phyloP scores from a whole-genome alignment of 768 basidiomycete genomes.

The Pleurotus cornucopiae region DNA sequence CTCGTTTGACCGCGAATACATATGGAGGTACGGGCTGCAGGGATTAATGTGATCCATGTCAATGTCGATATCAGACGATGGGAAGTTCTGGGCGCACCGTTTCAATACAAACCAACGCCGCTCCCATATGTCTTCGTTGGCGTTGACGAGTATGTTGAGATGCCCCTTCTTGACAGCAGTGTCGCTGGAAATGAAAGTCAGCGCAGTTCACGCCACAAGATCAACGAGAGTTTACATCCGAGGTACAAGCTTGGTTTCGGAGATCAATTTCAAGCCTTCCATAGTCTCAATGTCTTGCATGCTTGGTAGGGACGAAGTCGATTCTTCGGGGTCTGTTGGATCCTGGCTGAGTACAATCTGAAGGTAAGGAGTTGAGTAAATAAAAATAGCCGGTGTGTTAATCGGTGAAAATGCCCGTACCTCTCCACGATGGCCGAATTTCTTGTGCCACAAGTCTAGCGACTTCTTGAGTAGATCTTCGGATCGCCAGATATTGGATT shows the following conservation, averaged over 20 bases:
- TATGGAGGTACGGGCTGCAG: constrained; percentile 80
- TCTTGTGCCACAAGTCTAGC: constrained; percentile 79
- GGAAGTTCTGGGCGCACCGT: constrained; percentile 43
- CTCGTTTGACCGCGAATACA: constrained; percentile 84
- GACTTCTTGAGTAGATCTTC: constrained; percentile 64
- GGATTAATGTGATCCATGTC: neutral
- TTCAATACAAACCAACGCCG: constrained; percentile 83
- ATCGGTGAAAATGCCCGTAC: constrained; percentile 34
- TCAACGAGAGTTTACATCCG: constrained; percentile 32
- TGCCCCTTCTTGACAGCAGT: constrained; percentile 81
- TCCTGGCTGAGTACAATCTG: constrained; percentile 81
- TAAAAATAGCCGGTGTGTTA: constrained; percentile 14
- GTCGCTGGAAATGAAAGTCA: constrained; percentile 45
- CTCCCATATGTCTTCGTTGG: constrained; percentile 77
- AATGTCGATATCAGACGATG: constrained; percentile 8
- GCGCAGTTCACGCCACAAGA: neutral
- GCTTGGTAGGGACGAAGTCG: constrained; percentile 25
- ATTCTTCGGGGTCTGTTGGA: constrained; percentile 52
- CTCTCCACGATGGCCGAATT: constrained; percentile 71
- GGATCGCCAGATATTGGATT: constrained; percentile 60
- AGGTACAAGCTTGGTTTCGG: constrained; percentile 68
- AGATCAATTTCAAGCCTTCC: constrained; percentile 63
- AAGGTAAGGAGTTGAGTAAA: constrained; percentile 6
- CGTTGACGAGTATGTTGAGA: constrained; percentile 76
- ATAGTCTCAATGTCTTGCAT: constrained; percentile 30